Base-by-base conservation (phyloP, 2,329 filamentous ascomycete species). In the Pestalotiopsis fici region DNA sequence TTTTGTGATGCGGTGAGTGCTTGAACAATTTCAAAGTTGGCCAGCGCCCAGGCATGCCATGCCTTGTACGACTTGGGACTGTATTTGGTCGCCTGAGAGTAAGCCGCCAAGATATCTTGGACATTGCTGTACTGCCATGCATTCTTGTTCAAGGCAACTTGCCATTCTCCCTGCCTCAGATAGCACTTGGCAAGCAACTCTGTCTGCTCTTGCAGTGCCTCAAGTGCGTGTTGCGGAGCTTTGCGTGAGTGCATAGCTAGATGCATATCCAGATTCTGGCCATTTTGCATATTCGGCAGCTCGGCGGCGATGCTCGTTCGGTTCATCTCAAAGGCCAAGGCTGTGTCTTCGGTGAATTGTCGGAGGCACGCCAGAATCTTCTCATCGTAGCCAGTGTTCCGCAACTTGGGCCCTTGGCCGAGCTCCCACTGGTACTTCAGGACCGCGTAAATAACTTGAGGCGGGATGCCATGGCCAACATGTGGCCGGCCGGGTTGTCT, bases 11-110 rank as follows among this genome's bases (percentile, higher is more conserved):
- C 86, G 9, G 91, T 88, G 67, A 96, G 83, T 0, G 92, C 90
- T 73, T 96, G 97, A 47, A 98, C 95, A 67, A 99, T 96, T 80
- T 99, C 95, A 75, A 99, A 99, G 79, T 99, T 99, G 65, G 96
- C 95, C 70, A 99, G 82, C 12, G 96, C 97, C 95, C 96, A 99
- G 0, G 96, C 93, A 80, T 99, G 96, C 96, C 96, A 99, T 7
- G 97, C 96, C 81, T 99, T 99, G 83, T 99, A 99, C 89, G 95
- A 99, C 69, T 91, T 90, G 39, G 94, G 91, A 77, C 99, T 97
- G 81, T 97, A 98, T 68, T 93, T 91, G 2, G 96, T 99, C 1
- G 97, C 97, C 68, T 95, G 91, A 21, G 91, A 90, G 79, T 98
- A 99, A 1, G 96, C 94, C n/a, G 89, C 87, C 27, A 99, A 84